phyloP scores from a whole-genome alignment of 306 rosid species.

The Cucurbita maxima region DNA sequence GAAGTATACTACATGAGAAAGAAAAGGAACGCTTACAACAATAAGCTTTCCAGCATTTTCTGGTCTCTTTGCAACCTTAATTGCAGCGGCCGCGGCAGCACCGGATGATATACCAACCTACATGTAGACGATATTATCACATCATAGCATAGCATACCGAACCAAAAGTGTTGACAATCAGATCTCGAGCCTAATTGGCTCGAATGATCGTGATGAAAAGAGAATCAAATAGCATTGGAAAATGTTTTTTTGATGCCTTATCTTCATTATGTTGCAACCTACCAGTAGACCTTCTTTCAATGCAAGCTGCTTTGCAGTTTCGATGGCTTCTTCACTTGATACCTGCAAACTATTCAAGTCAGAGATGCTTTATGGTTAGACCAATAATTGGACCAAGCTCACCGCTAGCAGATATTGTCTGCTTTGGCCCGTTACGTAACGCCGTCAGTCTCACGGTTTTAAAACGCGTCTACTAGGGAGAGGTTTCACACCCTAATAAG shows the following conservation, averaged over 20 bases:
- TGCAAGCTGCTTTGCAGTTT: conserved; percentile 78
- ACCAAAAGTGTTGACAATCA: background rate
- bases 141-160: background rate
- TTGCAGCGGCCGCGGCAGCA: conserved; percentile 84
- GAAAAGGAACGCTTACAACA: conserved; percentile 42
- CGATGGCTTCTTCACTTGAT: conserved; percentile 79
- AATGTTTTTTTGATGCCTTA: background rate
- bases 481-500: no score
- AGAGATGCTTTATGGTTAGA: background rate
- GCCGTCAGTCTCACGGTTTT: no score
- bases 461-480: no score
- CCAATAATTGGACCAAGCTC: background rate
- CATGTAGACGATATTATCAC: background rate
- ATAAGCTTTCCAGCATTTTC: conserved; percentile 89
- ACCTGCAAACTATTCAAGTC: conserved; percentile 19
- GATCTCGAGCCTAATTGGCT: background rate
- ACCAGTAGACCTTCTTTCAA: conserved; percentile 64
- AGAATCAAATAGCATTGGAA: background rate
- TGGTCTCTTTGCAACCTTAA: conserved; percentile 64
- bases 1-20: background rate
- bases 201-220: background rate
- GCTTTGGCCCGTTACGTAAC: no score
- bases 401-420: no score
- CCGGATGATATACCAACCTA: conserved; percentile 98
- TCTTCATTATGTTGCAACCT: conserved; percentile 1